Conservation (phyloP, 2,329 filamentous ascomycete species). For the Madurella mycetomatis region DNA sequence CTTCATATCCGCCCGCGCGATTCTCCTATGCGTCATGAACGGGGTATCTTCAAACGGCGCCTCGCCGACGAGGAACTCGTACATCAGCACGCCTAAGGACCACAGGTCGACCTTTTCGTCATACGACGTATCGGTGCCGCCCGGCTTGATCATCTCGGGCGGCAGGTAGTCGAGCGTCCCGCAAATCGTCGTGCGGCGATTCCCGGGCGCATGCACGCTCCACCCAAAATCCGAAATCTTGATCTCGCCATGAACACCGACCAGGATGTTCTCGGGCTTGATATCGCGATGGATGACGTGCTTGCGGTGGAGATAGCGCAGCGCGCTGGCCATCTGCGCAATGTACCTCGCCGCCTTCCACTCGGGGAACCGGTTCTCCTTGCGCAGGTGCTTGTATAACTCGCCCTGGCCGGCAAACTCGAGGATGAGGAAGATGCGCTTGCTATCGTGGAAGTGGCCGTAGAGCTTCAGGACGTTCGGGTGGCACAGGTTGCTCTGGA, state of each 20-base stretch:
- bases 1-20: slow-evolving; percentile 84
- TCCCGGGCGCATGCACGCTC: slow-evolving; percentile 96
- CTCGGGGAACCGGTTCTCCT: slow-evolving; percentile 75
- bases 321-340: slow-evolving; percentile 80
- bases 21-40: slow-evolving; percentile 88
- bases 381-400: slow-evolving; percentile 79
- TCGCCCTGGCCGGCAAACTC: slow-evolving; percentile 87
- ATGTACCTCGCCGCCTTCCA: slow-evolving; percentile 84
- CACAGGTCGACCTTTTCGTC: slow-evolving; percentile 94
- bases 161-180: slow-evolving; percentile 96
- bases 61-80: slow-evolving; percentile 93
- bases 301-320: slow-evolving; percentile 91
- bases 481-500: slow-evolving; percentile 81
- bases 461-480: slow-evolving; percentile 81
- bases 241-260: slow-evolving; percentile 95
- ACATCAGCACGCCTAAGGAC: slow-evolving; percentile 91
- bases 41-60: slow-evolving; percentile 96
- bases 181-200: slow-evolving; percentile 89
- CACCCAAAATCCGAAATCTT: slow-evolving; percentile 98
- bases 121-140: slow-evolving; percentile 80
- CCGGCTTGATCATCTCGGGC: slow-evolving; percentile 91
- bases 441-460: slow-evolving; percentile 85
- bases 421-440: slow-evolving; percentile 81
- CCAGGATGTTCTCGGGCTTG: slow-evolving; percentile 95
- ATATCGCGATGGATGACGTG: slow-evolving; percentile 97